These are phyloP conservation scores for Stephania japonica DNA, from an alignment of 164 flowering plant genomes.

Conservation along the genomic window DNA sequence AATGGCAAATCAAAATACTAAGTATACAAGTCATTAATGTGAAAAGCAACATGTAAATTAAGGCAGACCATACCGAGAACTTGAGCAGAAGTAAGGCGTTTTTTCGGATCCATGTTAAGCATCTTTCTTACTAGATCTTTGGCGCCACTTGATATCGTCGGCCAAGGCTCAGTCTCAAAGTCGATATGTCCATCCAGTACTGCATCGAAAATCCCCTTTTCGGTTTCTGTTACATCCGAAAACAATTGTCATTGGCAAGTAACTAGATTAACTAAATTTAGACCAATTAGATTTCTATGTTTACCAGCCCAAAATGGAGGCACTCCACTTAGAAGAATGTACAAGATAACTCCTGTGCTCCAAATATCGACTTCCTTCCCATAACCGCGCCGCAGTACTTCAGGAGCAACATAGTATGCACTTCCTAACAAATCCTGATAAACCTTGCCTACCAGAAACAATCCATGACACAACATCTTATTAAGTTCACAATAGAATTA, in stretches of 20 bases:
- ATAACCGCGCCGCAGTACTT: slow-evolving; percentile 14
- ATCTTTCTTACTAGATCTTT: slow-evolving; percentile 24
- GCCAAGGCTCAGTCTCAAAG: slow-evolving; percentile 23
- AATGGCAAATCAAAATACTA: too few relatives aligned
- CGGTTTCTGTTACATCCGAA: slow-evolving; percentile 12
- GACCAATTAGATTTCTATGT: too few relatives aligned
- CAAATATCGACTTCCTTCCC: slow-evolving; percentile 19
- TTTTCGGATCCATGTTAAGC: slow-evolving; percentile 22
- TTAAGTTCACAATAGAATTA: too few relatives aligned
- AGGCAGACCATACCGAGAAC: slow-evolving; percentile 22
- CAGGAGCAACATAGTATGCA: slow-evolving; percentile 20
- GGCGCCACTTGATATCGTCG: slow-evolving; percentile 21
- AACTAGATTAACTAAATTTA: neutral
- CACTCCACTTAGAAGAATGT: slow-evolving; percentile 19
- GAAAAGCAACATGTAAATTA: too few relatives aligned
- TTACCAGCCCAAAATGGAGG: slow-evolving; percentile 22
- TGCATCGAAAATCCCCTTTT: slow-evolving; percentile 22
- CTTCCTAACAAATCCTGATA: too few relatives aligned
- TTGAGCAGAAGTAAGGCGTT: slow-evolving; percentile 18
- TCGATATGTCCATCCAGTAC: slow-evolving; percentile 20
- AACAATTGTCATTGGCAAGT: too few relatives aligned
- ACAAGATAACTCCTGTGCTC: slow-evolving; percentile 21
- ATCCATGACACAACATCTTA: too few relatives aligned
- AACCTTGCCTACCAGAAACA: too few relatives aligned
- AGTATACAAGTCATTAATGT: too few relatives aligned